Conservation (phyloP, 2,329 filamentous ascomycete genomes). For the Coniochaeta pulveracea region DNA sequence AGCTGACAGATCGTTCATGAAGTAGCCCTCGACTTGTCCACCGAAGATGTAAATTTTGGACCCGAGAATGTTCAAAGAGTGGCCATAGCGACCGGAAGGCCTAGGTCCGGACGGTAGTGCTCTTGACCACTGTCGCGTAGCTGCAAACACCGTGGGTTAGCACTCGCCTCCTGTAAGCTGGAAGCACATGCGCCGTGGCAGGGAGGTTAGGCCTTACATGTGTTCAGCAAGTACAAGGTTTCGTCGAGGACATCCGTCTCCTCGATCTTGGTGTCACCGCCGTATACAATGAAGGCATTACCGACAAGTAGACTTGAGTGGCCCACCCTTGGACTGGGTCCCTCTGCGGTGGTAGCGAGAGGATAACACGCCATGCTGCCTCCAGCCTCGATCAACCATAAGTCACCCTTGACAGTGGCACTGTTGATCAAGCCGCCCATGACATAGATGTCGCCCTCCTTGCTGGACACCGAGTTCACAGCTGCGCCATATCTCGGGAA, state of each 20-base stretch:
- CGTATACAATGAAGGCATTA: conserved; percentile 98
- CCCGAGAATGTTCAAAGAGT: conserved; percentile 90
- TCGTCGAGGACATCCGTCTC: conserved; percentile 87
- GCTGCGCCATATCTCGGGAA: conserved; percentile 96
- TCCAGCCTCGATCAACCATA: conserved; percentile 95
- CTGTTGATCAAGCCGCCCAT: conserved; percentile 96
- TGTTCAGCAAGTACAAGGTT: conserved; percentile 92
- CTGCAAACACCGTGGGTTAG: conserved; percentile 30
- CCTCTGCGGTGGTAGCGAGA: conserved; percentile 82
- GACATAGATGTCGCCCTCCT: conserved; percentile 93
- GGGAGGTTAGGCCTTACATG: conserved; percentile 53
- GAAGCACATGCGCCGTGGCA: not conserved
- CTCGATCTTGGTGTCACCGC: conserved; percentile 94
- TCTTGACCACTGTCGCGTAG: conserved; percentile 95
- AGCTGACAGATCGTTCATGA: conserved; percentile 93
- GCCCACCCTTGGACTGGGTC: conserved; percentile 87
- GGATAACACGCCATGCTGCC: conserved; percentile 84
- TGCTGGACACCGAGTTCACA: conserved; percentile 83
- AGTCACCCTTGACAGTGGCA: conserved; percentile 87
- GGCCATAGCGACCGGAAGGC: conserved; percentile 85
- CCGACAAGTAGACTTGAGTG: conserved; percentile 90
- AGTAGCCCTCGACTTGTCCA: conserved; percentile 92
- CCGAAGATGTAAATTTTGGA: conserved; percentile 98
- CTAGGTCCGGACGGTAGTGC: conserved; percentile 78
- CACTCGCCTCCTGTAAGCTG: not conserved